Base-by-base conservation (phyloP, 805 yeast species). In the Candida methanosorbosa region DNA sequence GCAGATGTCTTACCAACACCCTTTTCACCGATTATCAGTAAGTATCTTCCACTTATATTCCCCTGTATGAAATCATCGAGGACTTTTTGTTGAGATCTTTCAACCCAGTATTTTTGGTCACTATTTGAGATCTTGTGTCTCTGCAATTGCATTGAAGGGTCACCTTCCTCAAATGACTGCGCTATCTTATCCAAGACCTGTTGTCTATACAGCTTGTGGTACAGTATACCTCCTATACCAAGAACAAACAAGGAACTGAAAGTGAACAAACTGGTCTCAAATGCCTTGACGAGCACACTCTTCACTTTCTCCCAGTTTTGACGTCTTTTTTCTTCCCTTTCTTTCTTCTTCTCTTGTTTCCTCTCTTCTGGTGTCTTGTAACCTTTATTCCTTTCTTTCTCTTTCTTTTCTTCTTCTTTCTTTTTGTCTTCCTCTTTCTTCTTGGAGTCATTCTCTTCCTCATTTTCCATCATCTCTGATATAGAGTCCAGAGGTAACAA, bases 1-100 rank as follows among this genome's bases (percentile, higher is more conserved):
- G 85, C 68, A 1, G 90, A 78, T 1, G 87, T 78, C 50, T 83
- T 83, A 2, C 94, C 94, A 0, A 92, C 83, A 1, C 94, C 94
- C 51, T 84, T 83, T 52, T 83, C 94, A 21, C 94, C 94, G 27
- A 84, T 70, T 9, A 84, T 50, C 32, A 84, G 58, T 48, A 74
- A 79, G 56, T 83, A 84, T 14, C 90, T 54, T 0, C 94, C 94
- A 5, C 56, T 57, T 2, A 71, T 59, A n/a, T 66, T 56, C 2
- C 94, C 94, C 8, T 68, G 51, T 3, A 84, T 66, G 20, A 83
- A 75, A 25, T 71, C 75, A 55, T 84, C 84, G 22, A 83, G 51
- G 8, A 75, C 49, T 18, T 61, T 47, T 46, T 83, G 94, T 44
- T 83, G 82, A 1, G 76, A 76, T 27, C 94, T 63, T 32, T 69